phyloP scores from a whole-genome alignment of 495 filamentous ascomycete genomes.

The Paragyromitra xinjiangensis region DNA sequence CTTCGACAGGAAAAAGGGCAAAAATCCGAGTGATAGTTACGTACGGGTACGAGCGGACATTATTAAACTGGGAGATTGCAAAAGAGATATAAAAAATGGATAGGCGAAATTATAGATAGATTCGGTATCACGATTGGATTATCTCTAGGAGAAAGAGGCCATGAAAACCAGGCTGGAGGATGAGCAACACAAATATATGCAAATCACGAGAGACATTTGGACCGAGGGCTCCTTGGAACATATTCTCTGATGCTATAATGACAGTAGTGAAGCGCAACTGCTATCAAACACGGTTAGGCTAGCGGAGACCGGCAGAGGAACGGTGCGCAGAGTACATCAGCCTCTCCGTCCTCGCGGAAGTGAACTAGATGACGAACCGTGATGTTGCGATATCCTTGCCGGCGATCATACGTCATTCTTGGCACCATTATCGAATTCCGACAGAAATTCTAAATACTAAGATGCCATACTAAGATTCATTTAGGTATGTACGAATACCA shows the following conservation, averaged over 20 bases:
- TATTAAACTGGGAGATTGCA: constrained; percentile 18
- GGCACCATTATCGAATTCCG: constrained; percentile 17
- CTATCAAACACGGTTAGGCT: constrained; percentile 27
- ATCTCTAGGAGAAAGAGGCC: constrained; percentile 9
- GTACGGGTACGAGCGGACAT: constrained; percentile 45
- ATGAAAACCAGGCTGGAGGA: constrained; percentile 12
- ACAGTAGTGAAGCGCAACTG: constrained; percentile 30
- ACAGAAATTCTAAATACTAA: constrained; percentile 4
- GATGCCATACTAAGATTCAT: constrained; percentile 19
- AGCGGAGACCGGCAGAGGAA: background rate
- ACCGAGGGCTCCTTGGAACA: constrained; percentile 7
- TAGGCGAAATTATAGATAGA: constrained; percentile 2
- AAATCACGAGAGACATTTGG: constrained; percentile 13
- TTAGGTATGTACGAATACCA: constrained; percentile 33
- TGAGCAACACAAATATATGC: constrained; percentile 26
- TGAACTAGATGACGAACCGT: constrained; percentile 38
- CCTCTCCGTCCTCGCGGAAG: constrained; percentile 24
- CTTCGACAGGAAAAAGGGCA: background rate
- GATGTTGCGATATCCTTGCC: constrained; percentile 53
- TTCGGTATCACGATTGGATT: constrained; percentile 24
- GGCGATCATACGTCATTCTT: constrained; percentile 55
- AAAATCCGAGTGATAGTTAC: constrained; percentile 35
- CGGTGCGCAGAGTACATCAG: constrained; percentile 1
- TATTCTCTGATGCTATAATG: constrained; percentile 39
- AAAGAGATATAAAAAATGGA: constrained; percentile 7